phyloP scores from a whole-genome alignment of 179 eudicot species.

The Silene noctiflora region DNA sequence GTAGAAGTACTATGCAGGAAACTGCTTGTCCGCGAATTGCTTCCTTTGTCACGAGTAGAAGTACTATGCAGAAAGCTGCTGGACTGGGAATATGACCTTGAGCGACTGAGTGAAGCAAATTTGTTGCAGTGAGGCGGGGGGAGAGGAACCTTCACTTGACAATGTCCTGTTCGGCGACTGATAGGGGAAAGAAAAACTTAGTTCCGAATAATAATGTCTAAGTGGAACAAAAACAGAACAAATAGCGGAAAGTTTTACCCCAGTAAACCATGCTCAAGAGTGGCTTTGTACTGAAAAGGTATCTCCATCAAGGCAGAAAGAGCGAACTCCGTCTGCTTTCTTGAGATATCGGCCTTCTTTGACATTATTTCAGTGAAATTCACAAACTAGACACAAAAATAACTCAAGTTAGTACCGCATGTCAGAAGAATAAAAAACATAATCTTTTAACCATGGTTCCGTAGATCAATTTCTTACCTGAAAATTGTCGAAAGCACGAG shows the following conservation, averaged over 20 bases:
- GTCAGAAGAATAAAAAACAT: background rate
- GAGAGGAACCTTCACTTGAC: slow-evolving; percentile 38
- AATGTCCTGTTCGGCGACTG: slow-evolving; percentile 41
- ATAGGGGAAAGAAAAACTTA: background rate
- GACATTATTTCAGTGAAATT: slow-evolving; percentile 85
- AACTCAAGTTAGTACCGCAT: background rate
- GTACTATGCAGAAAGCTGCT: slow-evolving; percentile 36
- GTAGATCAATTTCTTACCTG: too few species aligned
- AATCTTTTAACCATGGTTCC: too few species aligned
- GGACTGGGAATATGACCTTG: slow-evolving; percentile 29
- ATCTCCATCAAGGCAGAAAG: slow-evolving; percentile 95
- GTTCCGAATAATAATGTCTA: background rate
- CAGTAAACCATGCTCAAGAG: slow-evolving; percentile 58
- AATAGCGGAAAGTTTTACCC: slow-evolving; percentile 26
- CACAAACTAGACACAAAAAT: slow-evolving; percentile 55
- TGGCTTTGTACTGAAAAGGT: slow-evolving; percentile 91
- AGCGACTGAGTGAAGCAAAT: slow-evolving; percentile 21
- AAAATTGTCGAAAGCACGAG: slow-evolving; percentile 94
- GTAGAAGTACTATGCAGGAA: background rate
- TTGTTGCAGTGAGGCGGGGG: slow-evolving; percentile 40
- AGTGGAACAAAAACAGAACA: background rate
- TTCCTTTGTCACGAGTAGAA: slow-evolving; percentile 12
- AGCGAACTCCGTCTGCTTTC: slow-evolving; percentile 84
- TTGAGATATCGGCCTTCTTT: slow-evolving; percentile 45
- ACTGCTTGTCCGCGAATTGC: too few species aligned